phyloP scores from a whole-genome alignment of 805 yeast species.

The Hanseniaspora taiwanica region DNA sequence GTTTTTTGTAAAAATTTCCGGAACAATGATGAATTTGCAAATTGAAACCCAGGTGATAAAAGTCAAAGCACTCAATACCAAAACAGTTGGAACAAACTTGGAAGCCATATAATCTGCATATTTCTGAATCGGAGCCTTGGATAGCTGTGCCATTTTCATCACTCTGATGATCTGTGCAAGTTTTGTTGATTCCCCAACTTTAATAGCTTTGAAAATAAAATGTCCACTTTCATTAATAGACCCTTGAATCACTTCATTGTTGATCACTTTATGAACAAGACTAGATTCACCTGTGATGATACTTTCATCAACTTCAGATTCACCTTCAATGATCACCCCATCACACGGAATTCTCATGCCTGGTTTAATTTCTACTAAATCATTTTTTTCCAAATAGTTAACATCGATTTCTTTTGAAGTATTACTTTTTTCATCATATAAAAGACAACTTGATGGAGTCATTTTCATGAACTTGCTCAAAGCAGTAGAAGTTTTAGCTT shows the following conservation, averaged over 20 bases:
- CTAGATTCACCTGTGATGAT: slow-evolving; percentile 82
- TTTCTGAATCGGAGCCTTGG: slow-evolving; percentile 82
- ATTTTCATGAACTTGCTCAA: slow-evolving; percentile 67
- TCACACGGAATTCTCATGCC: slow-evolving; percentile 90
- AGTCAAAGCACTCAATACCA: slow-evolving; percentile 49
- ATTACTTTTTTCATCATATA: slow-evolving; percentile 32
- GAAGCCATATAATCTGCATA: slow-evolving; percentile 79
- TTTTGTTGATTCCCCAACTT: slow-evolving; percentile 74
- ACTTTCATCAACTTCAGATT: slow-evolving; percentile 79
- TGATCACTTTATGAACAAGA: slow-evolving; percentile 51
- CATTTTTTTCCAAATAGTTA: slow-evolving; percentile 66
- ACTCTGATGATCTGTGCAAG: slow-evolving; percentile 74
- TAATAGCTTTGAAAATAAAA: slow-evolving; percentile 51
- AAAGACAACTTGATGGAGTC: slow-evolving; percentile 64
- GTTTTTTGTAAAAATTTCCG: slow-evolving; percentile 31
- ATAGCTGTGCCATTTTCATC: slow-evolving; percentile 80
- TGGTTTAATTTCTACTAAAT: slow-evolving; percentile 64
- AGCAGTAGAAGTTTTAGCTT: slow-evolving; percentile 87
- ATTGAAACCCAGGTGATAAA: slow-evolving; percentile 49
- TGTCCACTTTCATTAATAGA: slow-evolving; percentile 73
- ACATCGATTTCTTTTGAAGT: slow-evolving; percentile 36
- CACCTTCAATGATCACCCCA: slow-evolving; percentile 67
- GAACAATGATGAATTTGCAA: slow-evolving; percentile 26
- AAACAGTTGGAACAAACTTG: slow-evolving; percentile 66
- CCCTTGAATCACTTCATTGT: slow-evolving; percentile 73